A percentile compares a stretch with the other conserved stretches of the same genome.
These are phyloP conservation scores for Neofusicoccum laricinum DNA, from an alignment of 2,329 filamentous ascomycete species.

Conservation along the genomic window DNA sequence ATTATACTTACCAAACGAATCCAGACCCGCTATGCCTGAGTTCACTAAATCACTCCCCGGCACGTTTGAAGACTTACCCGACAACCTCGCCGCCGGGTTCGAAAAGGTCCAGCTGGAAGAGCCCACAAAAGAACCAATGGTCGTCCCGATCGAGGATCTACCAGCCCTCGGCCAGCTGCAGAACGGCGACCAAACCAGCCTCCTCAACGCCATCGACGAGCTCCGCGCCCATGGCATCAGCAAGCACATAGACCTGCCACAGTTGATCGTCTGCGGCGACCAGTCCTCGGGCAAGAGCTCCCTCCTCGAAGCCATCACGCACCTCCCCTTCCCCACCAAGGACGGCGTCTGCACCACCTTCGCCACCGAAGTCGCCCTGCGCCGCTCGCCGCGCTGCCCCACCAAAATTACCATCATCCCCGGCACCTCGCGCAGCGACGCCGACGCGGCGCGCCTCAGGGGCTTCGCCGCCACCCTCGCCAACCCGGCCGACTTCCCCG, in stretches of 20 bases:
- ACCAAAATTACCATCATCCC: conserved; percentile 45
- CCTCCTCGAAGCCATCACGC: conserved; percentile 62
- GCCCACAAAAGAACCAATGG: neutral
- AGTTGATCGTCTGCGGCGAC: conserved; percentile 59
- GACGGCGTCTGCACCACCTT: conserved; percentile 59
- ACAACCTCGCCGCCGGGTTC: neutral
- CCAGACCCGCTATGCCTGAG: neutral
- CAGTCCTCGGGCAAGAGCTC: conserved; percentile 64
- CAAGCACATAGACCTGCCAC: conserved; percentile 48
- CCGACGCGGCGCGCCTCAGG: conserved; percentile 30
- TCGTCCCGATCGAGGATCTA: neutral
- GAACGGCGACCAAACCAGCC: conserved; percentile 34
- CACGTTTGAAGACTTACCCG: neutral
- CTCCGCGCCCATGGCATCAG: conserved; percentile 48
- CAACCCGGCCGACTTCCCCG: conserved; percentile 39
- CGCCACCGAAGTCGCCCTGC: conserved; percentile 58
- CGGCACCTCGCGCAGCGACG: conserved; percentile 19
- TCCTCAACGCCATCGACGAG: conserved; percentile 54
- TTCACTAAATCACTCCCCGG: neutral
- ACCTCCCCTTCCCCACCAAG: conserved; percentile 58
- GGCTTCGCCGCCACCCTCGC: conserved; percentile 31
- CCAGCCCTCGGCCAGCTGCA: conserved; percentile 26
- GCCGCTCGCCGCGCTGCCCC: conserved; percentile 35
- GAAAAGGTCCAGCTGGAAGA: neutral
- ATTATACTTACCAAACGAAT: neutral